Conservation (phyloP, 768 basidiomycete species). For the Lactarius sp. region DNA sequence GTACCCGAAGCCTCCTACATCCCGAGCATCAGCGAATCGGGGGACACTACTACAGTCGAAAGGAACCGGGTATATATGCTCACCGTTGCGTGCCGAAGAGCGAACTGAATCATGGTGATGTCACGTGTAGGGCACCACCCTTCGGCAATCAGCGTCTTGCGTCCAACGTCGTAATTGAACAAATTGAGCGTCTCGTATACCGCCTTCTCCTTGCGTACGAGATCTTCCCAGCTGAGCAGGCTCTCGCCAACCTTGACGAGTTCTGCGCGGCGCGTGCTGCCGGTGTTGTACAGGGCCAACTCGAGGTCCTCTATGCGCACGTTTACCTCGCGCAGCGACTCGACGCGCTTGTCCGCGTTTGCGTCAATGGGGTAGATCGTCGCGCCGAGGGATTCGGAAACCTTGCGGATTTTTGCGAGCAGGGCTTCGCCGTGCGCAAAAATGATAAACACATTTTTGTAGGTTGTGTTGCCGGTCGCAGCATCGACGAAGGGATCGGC, state of each 20-base stretch:
- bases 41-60: not conserved
- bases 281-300: constrained; percentile 85
- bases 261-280: constrained; percentile 73
- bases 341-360: constrained; percentile 86
- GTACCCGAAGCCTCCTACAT: constrained; percentile 83
- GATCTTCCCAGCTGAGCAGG: constrained; percentile 87
- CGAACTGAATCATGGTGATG: constrained; percentile 78
- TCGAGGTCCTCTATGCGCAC: constrained; percentile 88
- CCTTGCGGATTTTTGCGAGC: constrained; percentile 94
- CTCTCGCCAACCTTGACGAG: constrained; percentile 80
- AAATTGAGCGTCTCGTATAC: constrained; percentile 95
- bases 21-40: not conserved
- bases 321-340: constrained; percentile 85
- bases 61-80: constrained; percentile 22
- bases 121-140: constrained; percentile 97
- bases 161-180: constrained; percentile 89
- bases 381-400: constrained; percentile 98
- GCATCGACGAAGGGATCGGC: constrained; percentile 89
- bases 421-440: constrained; percentile 94
- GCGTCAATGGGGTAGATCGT: constrained; percentile 95
- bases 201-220: constrained; percentile 91
- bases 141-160: constrained; percentile 94
- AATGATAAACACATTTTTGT: constrained; percentile 99
- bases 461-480: constrained; percentile 70
- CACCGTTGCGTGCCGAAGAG: constrained; percentile 83